A percentile compares a stretch with the other conserved stretches of the same genome.
Conservation (phyloP, 345 rosid species). For the Trapa incisa region DNA sequence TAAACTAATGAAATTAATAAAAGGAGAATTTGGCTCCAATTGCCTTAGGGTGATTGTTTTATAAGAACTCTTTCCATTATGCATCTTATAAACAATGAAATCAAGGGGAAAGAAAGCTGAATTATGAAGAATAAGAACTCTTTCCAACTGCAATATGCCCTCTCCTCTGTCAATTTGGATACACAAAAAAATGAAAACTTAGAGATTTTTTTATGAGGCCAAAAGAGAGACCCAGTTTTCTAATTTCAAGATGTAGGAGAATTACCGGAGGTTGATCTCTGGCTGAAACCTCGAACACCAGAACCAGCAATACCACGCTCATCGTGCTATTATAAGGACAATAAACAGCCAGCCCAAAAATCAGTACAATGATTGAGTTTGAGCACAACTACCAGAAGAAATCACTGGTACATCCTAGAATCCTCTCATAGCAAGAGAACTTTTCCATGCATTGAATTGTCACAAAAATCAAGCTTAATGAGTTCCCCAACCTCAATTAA, state of each 20-base stretch:
- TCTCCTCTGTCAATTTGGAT: too few relatives aligned
- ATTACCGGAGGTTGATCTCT: conserved; percentile 47
- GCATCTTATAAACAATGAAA: neutral
- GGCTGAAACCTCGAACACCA: conserved; percentile 49
- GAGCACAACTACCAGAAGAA: conserved; percentile 31
- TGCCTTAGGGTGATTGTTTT: neutral
- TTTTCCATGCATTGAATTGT: conserved; percentile 32
- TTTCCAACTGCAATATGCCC: too few relatives aligned
- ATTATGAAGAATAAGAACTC: neutral
- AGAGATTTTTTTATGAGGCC: neutral
- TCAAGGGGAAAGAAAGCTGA: neutral
- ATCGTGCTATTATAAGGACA: conserved; percentile 73
- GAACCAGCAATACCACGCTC: conserved; percentile 52
- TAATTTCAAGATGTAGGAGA: conserved; percentile 1
- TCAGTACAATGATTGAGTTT: conserved; percentile 38
- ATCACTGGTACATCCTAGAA: conserved; percentile 9
- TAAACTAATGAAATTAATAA: neutral
- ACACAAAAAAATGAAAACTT: neutral
- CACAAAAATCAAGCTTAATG: conserved; percentile 12
- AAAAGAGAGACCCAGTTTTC: too few relatives aligned
- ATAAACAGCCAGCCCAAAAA: conserved; percentile 63
- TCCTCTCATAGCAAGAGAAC: conserved; percentile 14
- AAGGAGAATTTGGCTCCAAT: neutral
- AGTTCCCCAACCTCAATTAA: neutral
- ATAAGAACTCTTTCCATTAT: neutral